Base-by-base conservation (phyloP, 768 basidiomycete species). In the Boletellus emodensis region DNA sequence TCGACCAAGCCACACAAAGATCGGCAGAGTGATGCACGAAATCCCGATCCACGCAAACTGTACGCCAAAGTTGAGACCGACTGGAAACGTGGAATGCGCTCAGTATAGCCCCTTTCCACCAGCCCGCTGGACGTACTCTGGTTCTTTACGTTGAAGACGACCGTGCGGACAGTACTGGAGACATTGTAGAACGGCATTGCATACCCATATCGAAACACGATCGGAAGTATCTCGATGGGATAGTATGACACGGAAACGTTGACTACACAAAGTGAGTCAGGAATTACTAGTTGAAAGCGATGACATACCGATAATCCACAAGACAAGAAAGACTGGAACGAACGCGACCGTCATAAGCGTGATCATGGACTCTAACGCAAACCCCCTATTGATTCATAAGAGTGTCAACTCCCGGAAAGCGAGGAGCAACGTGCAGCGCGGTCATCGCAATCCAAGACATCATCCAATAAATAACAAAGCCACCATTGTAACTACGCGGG, bases 151-250 rank as follows among this genome's bases (percentile, higher is more conserved):
- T 76, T 70, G 56, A 90, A 87, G n/a, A 84, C 63, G 48, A 90
- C 72, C 22, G 79, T 72, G 17, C 87, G 74, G 4, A 81, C 75
- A 1, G 83, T 79, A 35, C 71, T 67, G 13, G 82, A 80, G 26
- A 88, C 71, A 57, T 88, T 85, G 63, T 85, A 88, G 60, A 90
- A 87, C 1, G 87, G 87, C 55, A 73, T 74, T 0, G 79, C 85
- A 55, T 81, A 85, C 1, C 85, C 88, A 52, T 87, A 87, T 42
- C 73, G 75, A 66, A 75, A 87, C 50, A 87, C 53, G 35, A 56
- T 56, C 0, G 85, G 84, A 1, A 86, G 68, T 1, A 80, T 64
- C 44, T 80, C 76, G 37, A 86, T 74, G 0, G 87, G 86, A 60
- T 76, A 77, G 36, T 74, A 65, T 17, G 71, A 71, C 18, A 83